Conservation (phyloP, 2,329 filamentous ascomycete species). For the Fusarium chaquense region DNA sequence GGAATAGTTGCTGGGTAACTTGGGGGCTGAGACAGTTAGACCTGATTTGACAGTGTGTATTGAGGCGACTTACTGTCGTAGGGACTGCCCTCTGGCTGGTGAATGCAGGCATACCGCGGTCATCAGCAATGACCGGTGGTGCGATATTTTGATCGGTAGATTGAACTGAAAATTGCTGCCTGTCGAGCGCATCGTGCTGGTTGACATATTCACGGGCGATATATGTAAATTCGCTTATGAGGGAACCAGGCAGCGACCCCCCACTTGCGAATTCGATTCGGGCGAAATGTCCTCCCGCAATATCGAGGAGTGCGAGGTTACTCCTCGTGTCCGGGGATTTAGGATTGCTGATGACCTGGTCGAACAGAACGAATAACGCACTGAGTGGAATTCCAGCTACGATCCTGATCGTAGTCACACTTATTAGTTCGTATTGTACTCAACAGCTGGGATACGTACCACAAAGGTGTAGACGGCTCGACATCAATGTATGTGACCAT, state of each 20-base stretch:
- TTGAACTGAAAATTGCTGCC: too few relatives aligned
- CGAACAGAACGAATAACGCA: conserved; percentile 41
- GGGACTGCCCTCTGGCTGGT: too few relatives aligned
- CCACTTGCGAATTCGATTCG: conserved; percentile 39
- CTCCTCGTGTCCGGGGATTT: conserved; percentile 27
- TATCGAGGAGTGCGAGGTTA: conserved; percentile 38
- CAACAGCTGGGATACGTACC: background rate
- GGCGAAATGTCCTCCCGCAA: conserved; percentile 39
- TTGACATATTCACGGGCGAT: conserved; percentile 43
- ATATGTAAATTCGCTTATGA: conserved; percentile 39
- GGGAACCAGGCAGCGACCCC: conserved; percentile 29
- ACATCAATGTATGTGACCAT: conserved; percentile 41
- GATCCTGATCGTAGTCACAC: conserved; percentile 22
- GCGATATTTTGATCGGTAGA: too few relatives aligned
- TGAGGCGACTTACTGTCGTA: too few relatives aligned
- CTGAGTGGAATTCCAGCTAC: conserved; percentile 38
- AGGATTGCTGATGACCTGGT: conserved; percentile 39
- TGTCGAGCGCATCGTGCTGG: background rate
- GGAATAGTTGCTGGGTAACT: background rate
- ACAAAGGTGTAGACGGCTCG: conserved; percentile 39
- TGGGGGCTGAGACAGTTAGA: too few relatives aligned
- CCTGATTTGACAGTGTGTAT: too few relatives aligned
- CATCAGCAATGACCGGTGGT: too few relatives aligned
- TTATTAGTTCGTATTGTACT: too few relatives aligned
- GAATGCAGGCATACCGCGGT: too few relatives aligned